phyloP scores from a whole-genome alignment of 768 basidiomycete species.

The Mrakia frigida region DNA sequence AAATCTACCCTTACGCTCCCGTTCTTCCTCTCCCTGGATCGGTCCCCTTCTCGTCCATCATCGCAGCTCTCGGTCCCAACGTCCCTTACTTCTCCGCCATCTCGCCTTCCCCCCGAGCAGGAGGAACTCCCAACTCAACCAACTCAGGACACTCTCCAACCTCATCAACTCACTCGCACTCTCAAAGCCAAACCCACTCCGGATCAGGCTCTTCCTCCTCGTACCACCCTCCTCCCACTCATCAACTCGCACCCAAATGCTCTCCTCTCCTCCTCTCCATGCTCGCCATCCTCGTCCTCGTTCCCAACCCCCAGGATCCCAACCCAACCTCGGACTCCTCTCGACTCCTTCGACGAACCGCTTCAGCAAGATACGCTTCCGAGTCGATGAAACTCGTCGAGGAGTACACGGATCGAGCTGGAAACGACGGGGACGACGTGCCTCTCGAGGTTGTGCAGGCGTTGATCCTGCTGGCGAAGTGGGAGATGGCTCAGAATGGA shows the following conservation, averaged over 20 bases:
- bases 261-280: conserved; percentile 22
- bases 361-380: conserved; percentile 12
- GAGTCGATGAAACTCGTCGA: conserved; percentile 3
- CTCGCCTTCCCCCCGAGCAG: not conserved
- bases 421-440: conserved; percentile 19
- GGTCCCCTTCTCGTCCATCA: conserved; percentile 5
- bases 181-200: not conserved
- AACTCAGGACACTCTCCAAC: not conserved
- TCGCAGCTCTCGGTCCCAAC: not conserved
- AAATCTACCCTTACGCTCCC: conserved; percentile 25
- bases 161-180: not conserved
- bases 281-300: conserved; percentile 26
- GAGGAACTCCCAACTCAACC: not conserved
- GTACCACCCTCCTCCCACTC: not conserved
- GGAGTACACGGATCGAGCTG: conserved; percentile 19
- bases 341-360: not conserved
- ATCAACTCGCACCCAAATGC: not conserved
- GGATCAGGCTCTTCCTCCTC: not conserved
- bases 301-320: conserved; percentile 13
- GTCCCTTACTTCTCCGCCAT: not conserved
- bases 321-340: conserved; percentile 7
- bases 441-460: conserved; percentile 18
- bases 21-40: conserved; percentile 17
- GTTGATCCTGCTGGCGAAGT: conserved; percentile 14
- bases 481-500: conserved; percentile 20